Conservation (phyloP, 1,284 basidiomycete genomes). For the Pseudozyma flocculosa region DNA sequence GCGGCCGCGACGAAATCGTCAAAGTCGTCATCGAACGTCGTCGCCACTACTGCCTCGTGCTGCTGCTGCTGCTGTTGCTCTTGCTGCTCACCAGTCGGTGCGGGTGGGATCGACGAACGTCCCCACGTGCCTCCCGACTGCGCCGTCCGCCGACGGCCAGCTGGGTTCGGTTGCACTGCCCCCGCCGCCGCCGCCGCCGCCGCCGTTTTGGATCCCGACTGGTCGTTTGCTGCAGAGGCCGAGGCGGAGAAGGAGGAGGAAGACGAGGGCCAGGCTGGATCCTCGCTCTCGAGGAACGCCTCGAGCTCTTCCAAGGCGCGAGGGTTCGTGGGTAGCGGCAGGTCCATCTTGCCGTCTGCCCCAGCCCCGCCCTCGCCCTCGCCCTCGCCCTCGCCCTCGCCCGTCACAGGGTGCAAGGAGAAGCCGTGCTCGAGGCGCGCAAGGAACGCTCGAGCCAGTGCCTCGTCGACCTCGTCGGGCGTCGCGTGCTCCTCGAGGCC, state of each 20-base stretch:
- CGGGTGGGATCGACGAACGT: too few species aligned
- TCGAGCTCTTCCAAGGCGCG: conserved; percentile 27
- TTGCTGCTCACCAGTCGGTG: too few species aligned
- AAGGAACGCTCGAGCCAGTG: conserved; percentile 7
- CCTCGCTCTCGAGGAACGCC: conserved; percentile 30
- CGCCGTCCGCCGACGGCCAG: too few species aligned
- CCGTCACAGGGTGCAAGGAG: too few species aligned
- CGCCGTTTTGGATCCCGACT: too few species aligned
- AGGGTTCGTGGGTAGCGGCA: conserved; percentile 19
- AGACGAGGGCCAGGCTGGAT: conserved; percentile 26
- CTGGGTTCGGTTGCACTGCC: too few species aligned
- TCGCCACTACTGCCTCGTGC: too few species aligned
- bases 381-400: background rate
- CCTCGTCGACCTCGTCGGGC: conserved; percentile 9
- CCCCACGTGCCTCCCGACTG: too few species aligned
- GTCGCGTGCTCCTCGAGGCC: conserved; percentile 9
- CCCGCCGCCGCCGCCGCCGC: too few species aligned
- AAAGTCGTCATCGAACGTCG: too few species aligned
- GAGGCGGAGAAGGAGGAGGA: background rate
- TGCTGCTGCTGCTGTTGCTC: too few species aligned
- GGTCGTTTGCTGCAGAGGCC: background rate
- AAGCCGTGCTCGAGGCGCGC: background rate
- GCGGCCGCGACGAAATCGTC: too few species aligned
- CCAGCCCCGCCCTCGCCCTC: conserved; percentile 4
- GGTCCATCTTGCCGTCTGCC: conserved; percentile 16